Evolutionary conservation across 345 rosid genomes (phyloP), one percentile per base, ranked within the genome.

Genomic region (Dipteronia dyeriana): DNA sequence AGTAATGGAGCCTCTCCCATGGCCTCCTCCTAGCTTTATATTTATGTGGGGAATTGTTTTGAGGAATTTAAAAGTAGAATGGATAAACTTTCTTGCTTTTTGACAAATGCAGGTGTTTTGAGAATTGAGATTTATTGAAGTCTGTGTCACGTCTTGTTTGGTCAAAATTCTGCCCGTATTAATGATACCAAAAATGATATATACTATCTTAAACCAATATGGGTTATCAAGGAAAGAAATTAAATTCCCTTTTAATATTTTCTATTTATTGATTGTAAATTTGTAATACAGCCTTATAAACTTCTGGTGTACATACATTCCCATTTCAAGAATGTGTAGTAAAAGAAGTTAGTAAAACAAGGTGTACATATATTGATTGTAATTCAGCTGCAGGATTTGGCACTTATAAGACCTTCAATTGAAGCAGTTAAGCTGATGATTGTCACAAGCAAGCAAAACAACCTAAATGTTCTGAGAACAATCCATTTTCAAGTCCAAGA

Each of bases 401-500:
- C 88, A 22, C 74, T 75, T 51, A 90, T 53, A 45, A 85, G 73
- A 8, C 87, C 86, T 74, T 85, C 56, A 65, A 82, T 69, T 2
- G 94, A 90, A 47, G 90, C 91, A 0, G 85, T 59, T 14, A 90
- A 57, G 10, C 85, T 82, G 43, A 85, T 22, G 7, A 85, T 39
- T 0, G 88, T 43, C 16, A 88, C 71, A 26, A 87, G 45, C 29
- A 88, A 85, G 72, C 92, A 86, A 70, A 80, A 19, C 19, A 83
- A 64, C 86, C 94, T 90, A 76, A 90, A 84, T 19, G 69, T 80
- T 81, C 90, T 82, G 31, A 90, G 87, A 59, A 78, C 25, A 76
- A 88, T 38, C 91, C 92, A 88, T 79, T 77, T 75, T 75, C 51
- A 76, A 2, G 88, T 84, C 95, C 95, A 87, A 25, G 86, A 70